Evolutionary conservation across 768 basidiomycete species (phyloP).

Genomic region (Russula compacta): DNA sequence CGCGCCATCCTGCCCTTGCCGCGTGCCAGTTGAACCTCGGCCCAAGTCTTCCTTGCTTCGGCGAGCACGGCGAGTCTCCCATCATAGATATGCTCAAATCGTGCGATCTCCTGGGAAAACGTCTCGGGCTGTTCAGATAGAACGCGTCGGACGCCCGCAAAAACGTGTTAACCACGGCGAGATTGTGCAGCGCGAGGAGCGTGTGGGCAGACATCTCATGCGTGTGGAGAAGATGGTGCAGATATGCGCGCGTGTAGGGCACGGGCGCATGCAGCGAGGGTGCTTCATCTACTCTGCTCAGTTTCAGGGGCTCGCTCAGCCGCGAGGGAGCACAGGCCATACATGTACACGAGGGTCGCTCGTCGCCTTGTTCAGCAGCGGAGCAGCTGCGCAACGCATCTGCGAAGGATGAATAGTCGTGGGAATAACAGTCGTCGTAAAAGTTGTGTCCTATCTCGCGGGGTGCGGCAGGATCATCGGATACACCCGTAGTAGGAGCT

Average conservation of each 20-base stretch:
- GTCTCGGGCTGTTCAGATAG: constrained; percentile 19
- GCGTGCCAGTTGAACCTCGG: constrained; percentile 55
- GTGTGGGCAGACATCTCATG: constrained; percentile 87
- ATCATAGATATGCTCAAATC: constrained; percentile 47
- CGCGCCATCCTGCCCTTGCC: constrained; percentile 68
- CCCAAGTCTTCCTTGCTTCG: constrained; percentile 49
- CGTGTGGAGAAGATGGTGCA: constrained; percentile 79
- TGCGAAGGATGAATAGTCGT: constrained; percentile 52
- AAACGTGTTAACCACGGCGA: constrained; percentile 56
- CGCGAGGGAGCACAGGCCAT: constrained; percentile 25
- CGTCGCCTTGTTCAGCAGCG: constrained; percentile 26
- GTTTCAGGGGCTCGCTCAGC: constrained; percentile 13
- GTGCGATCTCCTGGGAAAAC: constrained; percentile 40
- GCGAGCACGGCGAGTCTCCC: constrained; percentile 37
- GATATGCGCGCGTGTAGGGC: constrained; percentile 48
- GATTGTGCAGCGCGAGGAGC: constrained; percentile 67
- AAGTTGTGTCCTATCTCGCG: constrained; percentile 63
- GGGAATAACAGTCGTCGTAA: constrained; percentile 46
- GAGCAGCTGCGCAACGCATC: constrained; percentile 35
- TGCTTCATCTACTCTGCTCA: constrained; percentile 19
- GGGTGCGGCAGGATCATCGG: constrained; percentile 19
- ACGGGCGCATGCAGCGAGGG: constrained; percentile 29
- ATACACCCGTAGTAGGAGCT: constrained; percentile 12
- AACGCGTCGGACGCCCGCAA: constrained; percentile 43
- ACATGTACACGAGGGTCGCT: constrained; percentile 29